These are phyloP conservation scores for Alternaria tenuissima DNA, from an alignment of 2,329 filamentous ascomycete genomes.

Conservation along the genomic window DNA sequence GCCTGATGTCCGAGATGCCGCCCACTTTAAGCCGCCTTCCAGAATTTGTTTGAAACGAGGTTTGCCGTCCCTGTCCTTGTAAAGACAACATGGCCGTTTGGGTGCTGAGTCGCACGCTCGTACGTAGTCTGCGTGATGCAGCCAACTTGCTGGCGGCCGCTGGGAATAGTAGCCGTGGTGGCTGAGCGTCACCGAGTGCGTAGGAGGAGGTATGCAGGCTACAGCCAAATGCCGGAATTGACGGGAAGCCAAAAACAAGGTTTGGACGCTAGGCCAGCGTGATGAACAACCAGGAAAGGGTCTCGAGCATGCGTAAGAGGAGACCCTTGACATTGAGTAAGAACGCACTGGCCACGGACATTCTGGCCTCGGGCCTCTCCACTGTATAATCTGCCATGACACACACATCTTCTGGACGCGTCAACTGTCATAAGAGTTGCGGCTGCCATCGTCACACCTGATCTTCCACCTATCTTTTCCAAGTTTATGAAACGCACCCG, in stretches of 20 bases:
- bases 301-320: constrained; percentile 12
- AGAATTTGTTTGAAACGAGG: constrained; percentile 15
- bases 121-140: background rate
- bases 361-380: constrained; percentile 18
- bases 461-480: background rate
- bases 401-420: constrained; percentile 15
- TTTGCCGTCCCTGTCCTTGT: constrained; percentile 9
- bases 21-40: constrained; percentile 5
- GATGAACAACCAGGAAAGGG: constrained; percentile 16
- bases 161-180: background rate
- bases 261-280: constrained; percentile 9
- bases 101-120: background rate
- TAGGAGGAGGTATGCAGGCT: background rate
- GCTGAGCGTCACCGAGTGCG: constrained; percentile 1
- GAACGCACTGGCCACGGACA: constrained; percentile 10
- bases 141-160: background rate
- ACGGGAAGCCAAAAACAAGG: constrained; percentile 11
- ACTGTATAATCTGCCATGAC: constrained; percentile 20
- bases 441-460: constrained; percentile 8
- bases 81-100: constrained; percentile 4
- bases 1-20: background rate
- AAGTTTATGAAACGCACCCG: background rate
- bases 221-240: constrained; percentile 8
- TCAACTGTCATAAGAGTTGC: constrained; percentile 17
- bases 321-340: constrained; percentile 11